Evolutionary conservation across 495 filamentous ascomycete genomes (phyloP), one percentile per base, ranked within the genome.

Genomic region (Talaromyces ruber): DNA sequence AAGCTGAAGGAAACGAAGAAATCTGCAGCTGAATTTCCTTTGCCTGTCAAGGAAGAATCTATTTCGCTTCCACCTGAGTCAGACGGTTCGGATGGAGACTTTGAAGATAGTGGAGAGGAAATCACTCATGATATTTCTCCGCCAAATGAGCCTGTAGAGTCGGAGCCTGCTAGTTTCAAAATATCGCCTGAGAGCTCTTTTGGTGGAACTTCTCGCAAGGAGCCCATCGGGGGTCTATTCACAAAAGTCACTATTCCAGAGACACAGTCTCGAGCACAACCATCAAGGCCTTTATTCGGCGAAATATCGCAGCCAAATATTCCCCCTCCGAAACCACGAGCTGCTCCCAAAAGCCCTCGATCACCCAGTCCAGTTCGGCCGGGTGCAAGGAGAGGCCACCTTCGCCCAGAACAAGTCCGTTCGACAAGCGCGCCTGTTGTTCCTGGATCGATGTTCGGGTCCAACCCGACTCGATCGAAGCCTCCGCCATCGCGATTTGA

Each of bases 361-460:
- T 94, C 91, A 9, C 91, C 91, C 12, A 94, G 91, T 65, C 91
- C 92, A 0, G 75, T 91, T 2, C 86, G 91, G 18, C 71, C 75
- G 22, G 70, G 72, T 6, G 67, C 80, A 6, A 79, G 75, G 21
- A 71, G 75, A 58, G 79, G 76, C 62, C 64, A 77, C 1, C 64
- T 84, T 16, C 71, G 79, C 61, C 72, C 81, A 21, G 85, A 88
- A 29, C 70, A 72, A 6, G 66, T 76, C 14, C 79, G 85, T 58
- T 84, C 82, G 6, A 74, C 84, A 60, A 86, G 84, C 67, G 81
- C 84, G 25, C 84, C 86, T 18, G 75, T 77, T 8, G 62, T 63
- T 32, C 74, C 70, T 7, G 70, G 74, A 60, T 73, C 70, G 56
- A 66, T 74, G 18, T 51, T 78, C 47, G 69, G 71, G 9, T 74